phyloP scores from a whole-genome alignment of 225 moss, liverwort and hornwort genomes.

The Sphagnum contortum region DNA sequence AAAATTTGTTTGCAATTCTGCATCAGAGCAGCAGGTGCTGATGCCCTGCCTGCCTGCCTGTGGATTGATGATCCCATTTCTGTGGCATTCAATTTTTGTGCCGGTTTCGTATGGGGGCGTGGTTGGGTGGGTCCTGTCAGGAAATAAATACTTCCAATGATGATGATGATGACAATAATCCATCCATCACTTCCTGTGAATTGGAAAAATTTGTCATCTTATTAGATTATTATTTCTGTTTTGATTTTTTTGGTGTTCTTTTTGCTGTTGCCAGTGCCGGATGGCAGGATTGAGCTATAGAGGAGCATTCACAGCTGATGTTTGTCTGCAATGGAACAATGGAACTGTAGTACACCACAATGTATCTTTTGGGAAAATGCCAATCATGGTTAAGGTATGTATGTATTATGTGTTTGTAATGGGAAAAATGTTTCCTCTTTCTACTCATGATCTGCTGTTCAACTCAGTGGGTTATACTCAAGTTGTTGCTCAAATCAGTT shows the following conservation, averaged over 20 bases:
- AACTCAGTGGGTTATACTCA: no score
- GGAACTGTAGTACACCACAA: constrained; percentile 75
- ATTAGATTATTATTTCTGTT: no score
- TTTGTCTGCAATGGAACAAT: constrained; percentile 77
- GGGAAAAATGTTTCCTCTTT: no score
- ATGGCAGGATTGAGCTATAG: constrained; percentile 75
- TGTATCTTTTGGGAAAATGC: constrained; percentile 78
- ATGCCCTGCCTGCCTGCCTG: not conserved
- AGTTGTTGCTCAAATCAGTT: no score
- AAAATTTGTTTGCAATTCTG: constrained; percentile 1
- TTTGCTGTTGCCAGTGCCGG: constrained; percentile 54
- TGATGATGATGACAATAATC: no score
- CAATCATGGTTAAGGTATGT: constrained; percentile 91
- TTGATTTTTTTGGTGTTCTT: no score
- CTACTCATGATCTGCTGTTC: no score
- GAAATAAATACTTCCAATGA: no score
- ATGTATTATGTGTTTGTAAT: no score
- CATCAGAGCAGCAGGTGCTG: not conserved
- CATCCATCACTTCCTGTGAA: no score
- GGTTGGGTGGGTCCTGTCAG: not conserved
- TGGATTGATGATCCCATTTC: not conserved
- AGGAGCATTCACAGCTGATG: constrained; percentile 70
- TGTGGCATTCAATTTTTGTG: not conserved
- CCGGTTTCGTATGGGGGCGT: not conserved
- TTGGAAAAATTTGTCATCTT: no score